A percentile compares a stretch with the other conserved stretches of the same genome.
Conservation (phyloP, 2,329 filamentous ascomycete genomes). For the Fusarium haematococcum region DNA sequence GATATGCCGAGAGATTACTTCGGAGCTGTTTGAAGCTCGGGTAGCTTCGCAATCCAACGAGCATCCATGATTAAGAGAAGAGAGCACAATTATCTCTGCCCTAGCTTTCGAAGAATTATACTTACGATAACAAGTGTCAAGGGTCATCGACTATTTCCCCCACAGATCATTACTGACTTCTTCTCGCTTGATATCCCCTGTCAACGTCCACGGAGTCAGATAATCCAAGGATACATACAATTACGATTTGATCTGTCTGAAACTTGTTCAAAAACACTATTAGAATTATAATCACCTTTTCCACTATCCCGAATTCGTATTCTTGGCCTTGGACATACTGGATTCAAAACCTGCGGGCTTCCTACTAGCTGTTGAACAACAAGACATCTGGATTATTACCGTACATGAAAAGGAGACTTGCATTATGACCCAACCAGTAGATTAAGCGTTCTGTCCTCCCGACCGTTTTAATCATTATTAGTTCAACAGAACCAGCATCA, state of each 20-base stretch:
- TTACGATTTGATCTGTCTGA: neutral
- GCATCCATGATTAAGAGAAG: neutral
- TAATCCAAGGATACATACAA: neutral
- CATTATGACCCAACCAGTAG: neutral
- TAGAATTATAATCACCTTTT: neutral
- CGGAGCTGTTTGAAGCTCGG: neutral
- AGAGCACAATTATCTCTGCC: neutral
- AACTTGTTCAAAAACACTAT: neutral
- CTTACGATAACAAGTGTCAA: neutral
- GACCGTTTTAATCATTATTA: neutral
- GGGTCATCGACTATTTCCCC: neutral
- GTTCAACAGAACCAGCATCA: slow-evolving; percentile 11
- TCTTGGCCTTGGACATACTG: neutral
- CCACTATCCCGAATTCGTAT: neutral
- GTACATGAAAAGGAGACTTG: neutral
- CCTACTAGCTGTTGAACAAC: neutral
- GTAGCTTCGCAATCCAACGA: neutral
- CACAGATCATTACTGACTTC: neutral
- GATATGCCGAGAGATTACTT: neutral
- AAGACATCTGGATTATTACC: neutral
- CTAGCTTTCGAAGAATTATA: neutral
- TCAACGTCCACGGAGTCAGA: neutral
- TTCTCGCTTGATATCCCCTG: neutral
- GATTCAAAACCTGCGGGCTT: neutral
- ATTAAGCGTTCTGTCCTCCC: neutral